A percentile compares a stretch with the other conserved stretches of the same genome.
These are phyloP conservation scores for Lactarius deliciosus DNA, from an alignment of 768 basidiomycete species.

Conservation along the genomic window DNA sequence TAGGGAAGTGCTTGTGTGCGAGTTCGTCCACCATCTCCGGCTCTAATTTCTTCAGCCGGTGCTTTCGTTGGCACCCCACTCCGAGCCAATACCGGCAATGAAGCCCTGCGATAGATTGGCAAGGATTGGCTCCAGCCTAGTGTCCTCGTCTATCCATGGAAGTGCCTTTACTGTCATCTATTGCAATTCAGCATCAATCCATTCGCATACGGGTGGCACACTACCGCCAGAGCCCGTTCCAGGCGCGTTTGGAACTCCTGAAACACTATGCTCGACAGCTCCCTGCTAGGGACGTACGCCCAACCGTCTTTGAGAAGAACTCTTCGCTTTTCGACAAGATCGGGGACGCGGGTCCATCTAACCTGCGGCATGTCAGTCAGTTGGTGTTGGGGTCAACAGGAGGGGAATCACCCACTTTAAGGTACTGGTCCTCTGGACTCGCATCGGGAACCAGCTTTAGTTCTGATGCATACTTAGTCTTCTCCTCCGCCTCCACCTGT, in stretches of 20 bases:
- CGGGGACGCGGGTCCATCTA: conserved; percentile 94
- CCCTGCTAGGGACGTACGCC: conserved; percentile 82
- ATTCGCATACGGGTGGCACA: background rate
- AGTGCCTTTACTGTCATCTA: conserved; percentile 84
- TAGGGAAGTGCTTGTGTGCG: conserved; percentile 85
- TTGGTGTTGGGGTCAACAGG: conserved; percentile 9
- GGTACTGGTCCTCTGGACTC: conserved; percentile 54
- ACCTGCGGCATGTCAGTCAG: conserved; percentile 51
- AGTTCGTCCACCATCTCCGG: conserved; percentile 95
- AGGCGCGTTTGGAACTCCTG: conserved; percentile 80
- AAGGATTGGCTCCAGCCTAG: conserved; percentile 83
- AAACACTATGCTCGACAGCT: conserved; percentile 82
- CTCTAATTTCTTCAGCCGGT: conserved; percentile 71
- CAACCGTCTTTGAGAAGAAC: conserved; percentile 78
- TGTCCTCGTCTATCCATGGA: conserved; percentile 92
- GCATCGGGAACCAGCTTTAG: conserved; percentile 46
- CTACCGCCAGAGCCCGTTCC: conserved; percentile 73
- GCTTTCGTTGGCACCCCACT: conserved; percentile 62
- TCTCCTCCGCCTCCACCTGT: conserved; percentile 64
- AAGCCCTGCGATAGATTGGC: conserved; percentile 93
- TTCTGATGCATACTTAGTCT: conserved; percentile 44
- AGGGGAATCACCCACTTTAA: conserved; percentile 57
- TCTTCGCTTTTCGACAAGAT: conserved; percentile 78
- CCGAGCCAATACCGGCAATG: conserved; percentile 83
- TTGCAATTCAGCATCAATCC: conserved; percentile 9